Conservation (phyloP, 2,329 filamentous ascomycete genomes). For the Geosmithia morbida region DNA sequence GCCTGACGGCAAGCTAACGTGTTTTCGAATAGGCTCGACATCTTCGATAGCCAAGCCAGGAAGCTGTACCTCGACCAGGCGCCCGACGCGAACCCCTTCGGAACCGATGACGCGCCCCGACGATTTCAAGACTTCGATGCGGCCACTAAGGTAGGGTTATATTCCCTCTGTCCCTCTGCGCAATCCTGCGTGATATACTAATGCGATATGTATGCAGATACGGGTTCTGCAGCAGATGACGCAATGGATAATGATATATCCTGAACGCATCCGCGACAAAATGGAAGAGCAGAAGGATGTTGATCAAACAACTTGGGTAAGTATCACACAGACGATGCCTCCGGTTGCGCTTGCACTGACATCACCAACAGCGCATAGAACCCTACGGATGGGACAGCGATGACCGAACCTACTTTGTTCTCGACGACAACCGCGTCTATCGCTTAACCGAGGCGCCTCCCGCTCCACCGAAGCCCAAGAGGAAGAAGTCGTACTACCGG, state of each 20-base stretch:
- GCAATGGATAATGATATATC: conserved; percentile 75
- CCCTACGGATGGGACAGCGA: conserved; percentile 80
- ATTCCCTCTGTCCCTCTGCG: background rate
- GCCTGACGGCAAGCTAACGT: conserved; percentile 3
- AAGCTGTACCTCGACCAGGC: conserved; percentile 79
- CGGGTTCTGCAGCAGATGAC: conserved; percentile 77
- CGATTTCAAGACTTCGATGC: conserved; percentile 73
- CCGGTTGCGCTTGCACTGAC: conserved; percentile 7
- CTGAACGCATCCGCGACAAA: conserved; percentile 73
- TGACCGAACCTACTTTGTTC: conserved; percentile 74
- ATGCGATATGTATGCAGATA: conserved; percentile 29
- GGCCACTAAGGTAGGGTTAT: conserved; percentile 51
- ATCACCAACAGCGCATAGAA: conserved; percentile 47
- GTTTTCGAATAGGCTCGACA: conserved; percentile 47
- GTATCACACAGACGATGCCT: conserved; percentile 11
- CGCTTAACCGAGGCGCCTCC: conserved; percentile 63
- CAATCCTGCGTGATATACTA: background rate
- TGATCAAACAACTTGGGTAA: conserved; percentile 75
- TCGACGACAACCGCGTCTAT: conserved; percentile 91
- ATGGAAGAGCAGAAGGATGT: conserved; percentile 71
- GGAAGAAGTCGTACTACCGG: conserved; percentile 32
- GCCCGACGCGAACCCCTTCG: conserved; percentile 71
- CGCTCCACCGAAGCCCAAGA: conserved; percentile 47
- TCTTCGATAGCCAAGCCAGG: conserved; percentile 87
- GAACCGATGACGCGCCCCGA: conserved; percentile 54